Evolutionary conservation across 768 basidiomycete species (phyloP).

Genomic region (Chalciporus chontae): DNA sequence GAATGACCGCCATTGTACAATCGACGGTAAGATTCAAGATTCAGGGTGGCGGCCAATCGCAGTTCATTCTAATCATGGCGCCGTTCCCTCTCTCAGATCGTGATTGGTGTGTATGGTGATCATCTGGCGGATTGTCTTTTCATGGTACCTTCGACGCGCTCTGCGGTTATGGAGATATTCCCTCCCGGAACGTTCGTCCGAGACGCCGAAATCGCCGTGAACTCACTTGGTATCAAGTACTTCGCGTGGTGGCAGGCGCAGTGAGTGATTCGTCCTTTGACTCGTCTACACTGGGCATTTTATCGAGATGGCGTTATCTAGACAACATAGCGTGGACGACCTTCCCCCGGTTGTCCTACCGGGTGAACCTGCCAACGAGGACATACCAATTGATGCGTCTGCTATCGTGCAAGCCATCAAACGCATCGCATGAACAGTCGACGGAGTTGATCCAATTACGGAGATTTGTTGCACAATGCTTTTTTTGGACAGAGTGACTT

Average conservation of each 20-base stretch:
- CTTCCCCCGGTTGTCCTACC: slow-evolving; percentile 35
- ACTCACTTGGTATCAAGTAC: slow-evolving; percentile 52
- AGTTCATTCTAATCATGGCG: slow-evolving; percentile 1
- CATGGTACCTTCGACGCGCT: slow-evolving; percentile 56
- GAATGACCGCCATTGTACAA: slow-evolving; percentile 60
- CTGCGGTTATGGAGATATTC: slow-evolving; percentile 77
- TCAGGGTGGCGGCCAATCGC: slow-evolving; percentile 6
- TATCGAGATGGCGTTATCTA: slow-evolving; percentile 17
- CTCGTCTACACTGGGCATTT: background rate
- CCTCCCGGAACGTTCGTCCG: slow-evolving; percentile 60
- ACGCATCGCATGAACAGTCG: slow-evolving; percentile 4
- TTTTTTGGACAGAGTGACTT: too few species aligned
- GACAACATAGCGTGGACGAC: slow-evolving; percentile 33
- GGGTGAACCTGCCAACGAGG: slow-evolving; percentile 15
- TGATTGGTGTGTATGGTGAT: slow-evolving; percentile 56
- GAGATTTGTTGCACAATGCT: background rate
- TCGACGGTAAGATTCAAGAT: slow-evolving; percentile 52
- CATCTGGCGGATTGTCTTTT: slow-evolving; percentile 68
- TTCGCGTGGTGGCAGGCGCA: slow-evolving; percentile 51
- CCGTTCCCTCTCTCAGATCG: slow-evolving; percentile 39
- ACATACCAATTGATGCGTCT: slow-evolving; percentile 37
- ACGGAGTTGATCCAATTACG: background rate
- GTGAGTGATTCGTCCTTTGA: slow-evolving; percentile 19
- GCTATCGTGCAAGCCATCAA: slow-evolving; percentile 40
- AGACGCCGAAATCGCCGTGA: slow-evolving; percentile 57